Evolutionary conservation across 2,329 filamentous ascomycete genomes (phyloP), one percentile per base, ranked within the genome.

Genomic region (Coniochaeta hoffmannii): DNA sequence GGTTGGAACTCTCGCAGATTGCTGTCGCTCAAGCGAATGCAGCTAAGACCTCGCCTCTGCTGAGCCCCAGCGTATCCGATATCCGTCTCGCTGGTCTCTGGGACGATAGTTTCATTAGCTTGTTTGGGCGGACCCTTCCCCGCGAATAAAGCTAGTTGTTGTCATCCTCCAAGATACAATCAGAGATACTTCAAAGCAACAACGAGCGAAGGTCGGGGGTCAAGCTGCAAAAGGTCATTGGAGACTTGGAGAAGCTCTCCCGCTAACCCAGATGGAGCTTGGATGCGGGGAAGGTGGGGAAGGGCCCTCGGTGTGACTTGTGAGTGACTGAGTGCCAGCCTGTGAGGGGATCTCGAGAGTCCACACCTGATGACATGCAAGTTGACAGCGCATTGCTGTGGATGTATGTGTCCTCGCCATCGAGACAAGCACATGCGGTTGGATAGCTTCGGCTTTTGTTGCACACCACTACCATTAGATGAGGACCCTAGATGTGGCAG

Each of bases 241-340:
- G 49, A n/a, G n/a, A 24, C 31, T 51, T 51, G 49, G 49, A 32
- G 49, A 51, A 17, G 28, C 17, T 31, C 28, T 51, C n/a, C 15
- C 7, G 49, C 26, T 34, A 31, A 32, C 10, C 49, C 17, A 28
- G 32, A 31, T 31, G n/a, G 12, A n/a, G 49, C 17, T 51, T 51
- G 31, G 49, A 34, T 51, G 49, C 49, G 49, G 49, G 31, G 49
- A 51, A 51, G 49, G 31, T 12, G 49, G 49, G 31, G 49, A 34
- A 31, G 17, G 11, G 26, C 28, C 10, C 15, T 31, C 19, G 49
- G n/a, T n/a, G n/a, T n/a, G n/a, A n/a, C n/a, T n/a, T n/a, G n/a
- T n/a, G n/a, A n/a, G n/a, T n/a, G n/a, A n/a, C n/a, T n/a, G 19
- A 51, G 28, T 35, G 6, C 7, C 15, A 11, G 12, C 49, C 12